Evolutionary conservation across 345 rosid species (phyloP).

Genomic region (Durio zibethinus): DNA sequence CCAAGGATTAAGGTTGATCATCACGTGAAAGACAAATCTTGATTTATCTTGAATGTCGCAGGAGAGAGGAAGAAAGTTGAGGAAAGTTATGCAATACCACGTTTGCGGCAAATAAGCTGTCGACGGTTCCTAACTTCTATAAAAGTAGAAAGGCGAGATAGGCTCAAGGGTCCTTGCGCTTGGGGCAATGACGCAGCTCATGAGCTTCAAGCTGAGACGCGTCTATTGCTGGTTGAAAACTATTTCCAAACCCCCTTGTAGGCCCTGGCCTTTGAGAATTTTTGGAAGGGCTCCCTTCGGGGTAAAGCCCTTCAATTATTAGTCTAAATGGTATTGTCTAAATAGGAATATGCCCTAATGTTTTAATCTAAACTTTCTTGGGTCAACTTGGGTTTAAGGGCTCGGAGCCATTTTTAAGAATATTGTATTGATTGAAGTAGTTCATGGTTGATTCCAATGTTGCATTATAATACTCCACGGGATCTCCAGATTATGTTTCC

Average conservation of each 20-base stretch:
- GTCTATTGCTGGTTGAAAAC: slow-evolving; percentile 44
- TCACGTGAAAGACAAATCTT: neutral
- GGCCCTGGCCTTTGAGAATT: slow-evolving; percentile 36
- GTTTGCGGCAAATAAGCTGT: neutral
- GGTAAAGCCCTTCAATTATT: slow-evolving; percentile 11
- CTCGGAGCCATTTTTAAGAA: too few relatives aligned
- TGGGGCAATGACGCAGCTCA: slow-evolving; percentile 36
- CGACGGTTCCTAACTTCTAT: neutral
- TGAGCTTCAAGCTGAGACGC: slow-evolving; percentile 37
- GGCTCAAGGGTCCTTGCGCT: slow-evolving; percentile 1
- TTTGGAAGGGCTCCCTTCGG: slow-evolving; percentile 40
- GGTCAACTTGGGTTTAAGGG: too few relatives aligned
- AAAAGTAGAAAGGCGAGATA: neutral
- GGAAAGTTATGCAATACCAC: slow-evolving; percentile 1
- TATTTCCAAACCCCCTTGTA: slow-evolving; percentile 38
- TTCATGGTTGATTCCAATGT: neutral
- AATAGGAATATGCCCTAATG: neutral
- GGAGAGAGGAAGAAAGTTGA: neutral
- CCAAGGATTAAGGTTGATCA: neutral
- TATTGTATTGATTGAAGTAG: too few relatives aligned
- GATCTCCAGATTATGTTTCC: neutral
- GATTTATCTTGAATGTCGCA: neutral
- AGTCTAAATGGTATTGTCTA: neutral
- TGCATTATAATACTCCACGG: too few relatives aligned
- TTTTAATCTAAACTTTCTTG: too few relatives aligned